phyloP scores from a whole-genome alignment of 805 yeast genomes.

The Saturnispora besseyi region DNA sequence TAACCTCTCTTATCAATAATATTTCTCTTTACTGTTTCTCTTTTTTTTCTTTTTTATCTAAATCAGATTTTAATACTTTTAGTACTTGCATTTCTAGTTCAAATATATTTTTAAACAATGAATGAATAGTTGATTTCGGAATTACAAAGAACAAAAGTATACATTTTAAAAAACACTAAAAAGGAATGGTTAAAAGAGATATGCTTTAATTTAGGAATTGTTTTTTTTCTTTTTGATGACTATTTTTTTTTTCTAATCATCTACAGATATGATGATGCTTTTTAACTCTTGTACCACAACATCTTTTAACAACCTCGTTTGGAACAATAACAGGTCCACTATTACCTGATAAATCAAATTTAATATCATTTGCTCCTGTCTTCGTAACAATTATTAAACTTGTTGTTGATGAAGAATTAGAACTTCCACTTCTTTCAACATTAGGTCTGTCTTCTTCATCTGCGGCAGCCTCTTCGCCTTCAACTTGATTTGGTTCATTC shows the following conservation, averaged over 20 bases:
- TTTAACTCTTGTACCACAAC: constrained; percentile 13
- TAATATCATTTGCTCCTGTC: constrained; percentile 9
- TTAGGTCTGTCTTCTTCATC: constrained; percentile 14
- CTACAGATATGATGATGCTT: constrained; percentile 15
- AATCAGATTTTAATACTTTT: not conserved
- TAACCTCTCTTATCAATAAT: no score
- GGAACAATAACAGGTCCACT: constrained; percentile 21
- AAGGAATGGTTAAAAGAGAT: not conserved
- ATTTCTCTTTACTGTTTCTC: not conserved
- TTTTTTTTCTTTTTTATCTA: not conserved
- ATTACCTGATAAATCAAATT: constrained; percentile 13
- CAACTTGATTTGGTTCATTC: constrained; percentile 1
- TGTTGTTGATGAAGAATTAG: constrained; percentile 1
- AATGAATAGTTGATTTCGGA: not conserved
- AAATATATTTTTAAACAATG: not conserved
- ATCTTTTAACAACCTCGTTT: constrained; percentile 19
- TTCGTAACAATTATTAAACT: constrained; percentile 7
- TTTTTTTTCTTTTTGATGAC: not conserved
- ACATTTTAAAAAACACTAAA: not conserved
- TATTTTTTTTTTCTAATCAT: not conserved
- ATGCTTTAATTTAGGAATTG: not conserved
- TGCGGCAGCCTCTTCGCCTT: not conserved
- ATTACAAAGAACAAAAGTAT: not conserved
- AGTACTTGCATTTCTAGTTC: no score
- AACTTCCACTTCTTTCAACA: constrained; percentile 15